A percentile compares a stretch with the other conserved stretches of the same genome.
Conservation (phyloP, 2,329 filamentous ascomycete genomes). For the Aspergillus thermomutatus region DNA sequence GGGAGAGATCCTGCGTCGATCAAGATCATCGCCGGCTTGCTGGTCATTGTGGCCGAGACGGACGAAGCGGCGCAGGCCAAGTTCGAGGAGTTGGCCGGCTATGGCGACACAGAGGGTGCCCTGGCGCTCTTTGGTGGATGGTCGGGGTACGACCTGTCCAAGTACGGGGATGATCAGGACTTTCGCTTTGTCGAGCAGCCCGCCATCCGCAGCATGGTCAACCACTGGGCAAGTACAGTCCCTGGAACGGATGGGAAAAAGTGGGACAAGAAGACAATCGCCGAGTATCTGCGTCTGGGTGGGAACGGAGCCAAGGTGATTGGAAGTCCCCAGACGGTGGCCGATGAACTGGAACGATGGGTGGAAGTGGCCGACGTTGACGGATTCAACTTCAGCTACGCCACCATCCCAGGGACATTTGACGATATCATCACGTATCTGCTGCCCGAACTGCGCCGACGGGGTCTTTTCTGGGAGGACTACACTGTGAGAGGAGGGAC, state of each 20-base stretch:
- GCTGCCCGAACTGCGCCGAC: slow-evolving; percentile 30
- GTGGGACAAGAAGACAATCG: slow-evolving; percentile 36
- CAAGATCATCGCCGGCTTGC: slow-evolving; percentile 45
- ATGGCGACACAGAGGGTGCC: slow-evolving; percentile 44
- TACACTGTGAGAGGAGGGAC: slow-evolving; percentile 37
- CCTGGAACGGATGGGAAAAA: slow-evolving; percentile 39
- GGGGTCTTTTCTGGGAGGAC: slow-evolving; percentile 39
- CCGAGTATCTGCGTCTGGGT: slow-evolving; percentile 32
- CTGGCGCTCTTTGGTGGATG: slow-evolving; percentile 47
- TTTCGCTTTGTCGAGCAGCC: slow-evolving; percentile 43
- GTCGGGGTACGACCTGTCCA: slow-evolving; percentile 45
- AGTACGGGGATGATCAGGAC: slow-evolving; percentile 44
- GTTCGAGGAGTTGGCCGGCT: slow-evolving; percentile 40
- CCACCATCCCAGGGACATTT: slow-evolving; percentile 33
- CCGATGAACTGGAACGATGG: slow-evolving; percentile 37
- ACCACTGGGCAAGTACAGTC: slow-evolving; percentile 43
- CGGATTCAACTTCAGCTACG: slow-evolving; percentile 36
- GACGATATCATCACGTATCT: slow-evolving; percentile 33
- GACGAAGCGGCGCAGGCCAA: slow-evolving; percentile 44
- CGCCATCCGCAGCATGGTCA: slow-evolving; percentile 45
- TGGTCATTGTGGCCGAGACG: slow-evolving; percentile 44
- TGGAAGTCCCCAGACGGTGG: slow-evolving; percentile 35
- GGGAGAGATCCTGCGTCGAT: slow-evolving; percentile 40
- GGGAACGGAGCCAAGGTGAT: slow-evolving; percentile 36
- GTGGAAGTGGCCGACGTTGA: slow-evolving; percentile 33